phyloP scores from a whole-genome alignment of 1,284 basidiomycete genomes.

The Ganoderma sinense region DNA sequence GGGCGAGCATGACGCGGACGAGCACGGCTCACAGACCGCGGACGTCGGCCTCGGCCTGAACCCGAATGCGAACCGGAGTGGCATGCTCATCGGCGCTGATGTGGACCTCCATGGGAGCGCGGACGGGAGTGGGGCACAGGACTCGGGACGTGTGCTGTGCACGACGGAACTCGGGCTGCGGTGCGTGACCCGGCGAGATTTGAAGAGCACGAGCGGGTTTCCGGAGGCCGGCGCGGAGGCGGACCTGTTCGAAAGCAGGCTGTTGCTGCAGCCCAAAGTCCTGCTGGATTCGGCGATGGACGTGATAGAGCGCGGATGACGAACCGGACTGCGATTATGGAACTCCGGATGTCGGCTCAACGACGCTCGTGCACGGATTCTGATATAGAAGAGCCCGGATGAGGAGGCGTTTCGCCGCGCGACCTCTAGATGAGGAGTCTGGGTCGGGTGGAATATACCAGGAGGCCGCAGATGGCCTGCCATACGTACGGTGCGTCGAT shows the following conservation, averaged over 20 bases:
- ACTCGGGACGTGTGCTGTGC: slow-evolving; percentile 53
- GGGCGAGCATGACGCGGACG: slow-evolving; percentile 50
- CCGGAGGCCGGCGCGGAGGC: slow-evolving; percentile 36
- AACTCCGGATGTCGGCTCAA: background rate
- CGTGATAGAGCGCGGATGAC: slow-evolving; percentile 40
- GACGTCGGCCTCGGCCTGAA: slow-evolving; percentile 40
- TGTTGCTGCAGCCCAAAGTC: slow-evolving; percentile 73
- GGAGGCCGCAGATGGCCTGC: background rate
- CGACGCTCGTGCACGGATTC: too few species aligned
- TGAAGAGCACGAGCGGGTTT: slow-evolving; percentile 28
- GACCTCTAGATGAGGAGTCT: background rate
- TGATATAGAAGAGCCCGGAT: background rate
- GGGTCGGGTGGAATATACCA: slow-evolving; percentile 1
- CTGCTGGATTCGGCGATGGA: slow-evolving; percentile 75
- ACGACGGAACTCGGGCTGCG: slow-evolving; percentile 75
- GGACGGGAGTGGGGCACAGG: slow-evolving; percentile 14
- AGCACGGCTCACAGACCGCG: slow-evolving; percentile 16
- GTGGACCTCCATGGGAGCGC: slow-evolving; percentile 14
- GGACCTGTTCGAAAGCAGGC: slow-evolving; percentile 62
- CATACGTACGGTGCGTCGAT: slow-evolving; percentile 11
- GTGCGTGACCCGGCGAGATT: slow-evolving; percentile 61
- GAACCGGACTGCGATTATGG: background rate
- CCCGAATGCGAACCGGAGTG: slow-evolving; percentile 15
- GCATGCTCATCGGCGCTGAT: slow-evolving; percentile 15
- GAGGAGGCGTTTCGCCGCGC: background rate